phyloP scores from a whole-genome alignment of 495 filamentous ascomycete genomes.

The Poronia punctata region DNA sequence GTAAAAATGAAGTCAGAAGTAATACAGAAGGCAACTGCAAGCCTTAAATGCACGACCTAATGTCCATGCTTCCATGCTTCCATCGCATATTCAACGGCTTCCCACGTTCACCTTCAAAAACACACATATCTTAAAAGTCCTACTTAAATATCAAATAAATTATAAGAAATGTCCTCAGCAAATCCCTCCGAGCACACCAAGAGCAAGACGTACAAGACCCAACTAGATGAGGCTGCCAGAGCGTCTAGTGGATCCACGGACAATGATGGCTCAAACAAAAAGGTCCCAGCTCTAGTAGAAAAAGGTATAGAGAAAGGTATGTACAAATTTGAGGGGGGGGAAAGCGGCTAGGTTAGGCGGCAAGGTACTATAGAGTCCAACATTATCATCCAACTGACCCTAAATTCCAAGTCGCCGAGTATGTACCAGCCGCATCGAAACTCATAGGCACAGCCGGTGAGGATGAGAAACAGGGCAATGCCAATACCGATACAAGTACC shows the following conservation, averaged over 20 bases:
- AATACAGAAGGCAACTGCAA: too few species aligned
- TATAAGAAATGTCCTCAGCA: not conserved
- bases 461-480: not conserved
- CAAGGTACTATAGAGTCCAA: too few species aligned
- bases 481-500: not conserved
- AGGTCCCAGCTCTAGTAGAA: slow-evolving; percentile 2
- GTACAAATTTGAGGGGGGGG: too few species aligned
- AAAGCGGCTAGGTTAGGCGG: too few species aligned
- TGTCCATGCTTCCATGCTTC: too few species aligned
- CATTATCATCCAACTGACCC: too few species aligned
- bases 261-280: not conserved
- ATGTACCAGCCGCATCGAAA: slow-evolving; percentile 2
- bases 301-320: slow-evolving; percentile 4
- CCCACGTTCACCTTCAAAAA: too few species aligned
- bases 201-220: not conserved
- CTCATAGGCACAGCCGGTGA: slow-evolving; percentile 3
- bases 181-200: not conserved
- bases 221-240: slow-evolving; percentile 1
- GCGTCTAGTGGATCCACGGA: not conserved
- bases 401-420: slow-evolving; percentile 1
- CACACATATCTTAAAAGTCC: too few species aligned
- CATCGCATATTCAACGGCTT: too few species aligned
- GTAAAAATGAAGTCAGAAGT: too few species aligned
- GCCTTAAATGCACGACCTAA: too few species aligned
- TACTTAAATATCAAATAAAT: not conserved